Percentiles rank a stretch among this genome's conserved stretches.
These are phyloP conservation scores for Casuarina glauca DNA, from an alignment of 306 rosid genomes.

Conservation along the genomic window DNA sequence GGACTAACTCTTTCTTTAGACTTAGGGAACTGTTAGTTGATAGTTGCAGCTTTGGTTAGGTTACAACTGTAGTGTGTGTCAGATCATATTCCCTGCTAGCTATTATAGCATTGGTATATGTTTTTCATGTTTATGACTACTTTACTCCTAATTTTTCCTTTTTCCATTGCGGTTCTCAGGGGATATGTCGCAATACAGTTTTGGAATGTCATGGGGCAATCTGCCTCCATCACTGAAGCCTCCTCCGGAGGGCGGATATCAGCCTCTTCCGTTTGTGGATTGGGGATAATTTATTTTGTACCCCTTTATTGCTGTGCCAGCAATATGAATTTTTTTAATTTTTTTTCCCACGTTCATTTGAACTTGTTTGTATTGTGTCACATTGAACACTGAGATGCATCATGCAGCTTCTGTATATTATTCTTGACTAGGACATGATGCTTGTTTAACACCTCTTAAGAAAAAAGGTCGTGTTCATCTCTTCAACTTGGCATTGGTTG, in stretches of 20 bases:
- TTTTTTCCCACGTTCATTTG: background rate
- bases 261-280: slow-evolving; percentile 50
- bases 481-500: background rate
- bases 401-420: background rate
- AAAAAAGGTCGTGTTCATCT: background rate
- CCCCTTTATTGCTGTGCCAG: background rate
- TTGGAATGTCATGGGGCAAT: slow-evolving; percentile 60
- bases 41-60: background rate
- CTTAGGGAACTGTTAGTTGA: background rate
- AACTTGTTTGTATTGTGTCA: slow-evolving; percentile 1
- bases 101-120: background rate
- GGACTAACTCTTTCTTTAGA: slow-evolving; percentile 6
- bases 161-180: slow-evolving; percentile 41
- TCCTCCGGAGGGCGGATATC: slow-evolving; percentile 72
- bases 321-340: background rate
- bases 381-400: background rate
- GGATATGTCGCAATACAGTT: slow-evolving; percentile 39
- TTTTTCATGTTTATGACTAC: background rate
- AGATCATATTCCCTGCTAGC: background rate
- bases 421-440: background rate
- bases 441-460: background rate
- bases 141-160: background rate
- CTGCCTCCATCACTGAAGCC: slow-evolving; percentile 80
- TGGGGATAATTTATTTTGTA: slow-evolving; percentile 48
- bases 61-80: no score